Evolutionary conservation across 257 asterid species (phyloP).

Genomic region (Penstemon barbatus): DNA sequence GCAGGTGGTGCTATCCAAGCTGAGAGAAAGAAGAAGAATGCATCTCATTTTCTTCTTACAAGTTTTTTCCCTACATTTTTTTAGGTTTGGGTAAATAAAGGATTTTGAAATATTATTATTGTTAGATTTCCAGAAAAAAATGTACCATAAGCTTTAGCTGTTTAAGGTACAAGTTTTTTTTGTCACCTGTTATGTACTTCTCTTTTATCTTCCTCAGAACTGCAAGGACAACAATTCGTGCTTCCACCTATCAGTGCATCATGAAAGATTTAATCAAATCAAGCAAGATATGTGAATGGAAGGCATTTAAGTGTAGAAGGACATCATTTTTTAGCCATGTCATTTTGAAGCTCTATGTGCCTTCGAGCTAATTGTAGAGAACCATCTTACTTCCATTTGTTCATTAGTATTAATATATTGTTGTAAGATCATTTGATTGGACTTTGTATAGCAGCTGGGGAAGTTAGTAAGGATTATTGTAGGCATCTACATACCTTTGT

Average conservation of each 20-base stretch:
- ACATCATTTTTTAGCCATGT: constrained; percentile 13
- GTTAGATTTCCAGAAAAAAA: constrained; percentile 1
- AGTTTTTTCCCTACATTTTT: not conserved
- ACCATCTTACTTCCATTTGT: not conserved
- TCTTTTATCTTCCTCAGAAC: constrained; percentile 89
- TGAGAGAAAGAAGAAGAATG: constrained; percentile 5
- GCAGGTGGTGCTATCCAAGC: not conserved
- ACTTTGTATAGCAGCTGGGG: constrained; percentile 6
- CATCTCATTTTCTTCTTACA: not conserved
- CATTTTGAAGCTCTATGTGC: not conserved
- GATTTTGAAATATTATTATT: not conserved
- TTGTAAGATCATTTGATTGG: not conserved
- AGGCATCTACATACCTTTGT: constrained; percentile 58
- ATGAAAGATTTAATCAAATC: constrained; percentile 26
- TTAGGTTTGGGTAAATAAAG: not conserved
- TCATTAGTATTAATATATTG: not conserved
- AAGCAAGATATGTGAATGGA: constrained; percentile 11
- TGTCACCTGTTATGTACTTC: constrained; percentile 57
- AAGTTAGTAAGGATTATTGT: constrained; percentile 11
- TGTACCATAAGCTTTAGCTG: not conserved
- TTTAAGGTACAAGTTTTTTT: not conserved
- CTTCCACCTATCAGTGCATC: constrained; percentile 68
- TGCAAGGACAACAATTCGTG: constrained; percentile 87
- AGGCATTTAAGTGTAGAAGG: not conserved
- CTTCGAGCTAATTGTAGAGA: not conserved